Base-by-base conservation (phyloP, 768 basidiomycete species). In the Boletus reticulatus region DNA sequence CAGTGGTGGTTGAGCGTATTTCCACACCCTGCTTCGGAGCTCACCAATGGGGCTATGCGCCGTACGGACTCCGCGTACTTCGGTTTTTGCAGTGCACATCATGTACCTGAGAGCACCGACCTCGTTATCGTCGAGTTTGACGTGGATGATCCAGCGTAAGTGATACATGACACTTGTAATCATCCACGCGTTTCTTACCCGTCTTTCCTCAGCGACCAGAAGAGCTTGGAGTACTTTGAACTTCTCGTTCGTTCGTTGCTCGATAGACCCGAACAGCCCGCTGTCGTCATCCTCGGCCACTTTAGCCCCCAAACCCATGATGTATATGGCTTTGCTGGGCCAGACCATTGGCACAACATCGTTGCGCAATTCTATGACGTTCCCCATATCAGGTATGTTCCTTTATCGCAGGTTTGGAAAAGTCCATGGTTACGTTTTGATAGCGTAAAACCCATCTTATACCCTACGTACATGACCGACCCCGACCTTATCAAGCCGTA, bases 321-420 rank as follows among this genome's bases (percentile, higher is more conserved):
- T 37, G 72, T 79, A 20, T 77, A 92, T 63, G 95, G 94, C 2
- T 97, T 90, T 66, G 85, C 84, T 4, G 95, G 96, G 2, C 89
- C 95, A 2, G 95, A 97, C 67, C 84, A 92, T 63, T 85, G 85
- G 79, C 96, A 99, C 71, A 87, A 80, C 60, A 74, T 89, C 53
- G 94, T 98, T 1, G 92, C 97, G 2, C 94, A 95, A 67, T 98
- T 94, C 76, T 99, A 99, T 76, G 97, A 99, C 68, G 84, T 98
- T 27, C 95, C 96, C 0, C 92, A 98, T 69, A 77, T 99, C 64
- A 84, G 82, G 85, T 84, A 44, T 41, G 75, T 24, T 14, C 10
- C 5, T 24, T 43, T 38, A 14, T 27, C 31, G 31, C 37, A 1
- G 50, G 22, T 32, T 24, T 46, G n/a, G 38, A 19, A 19, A 22